A percentile compares a stretch with the other conserved stretches of the same genome.
These are phyloP conservation scores for Amniculicola lignicola DNA, from an alignment of 495 filamentous ascomycete species.

Conservation along the genomic window DNA sequence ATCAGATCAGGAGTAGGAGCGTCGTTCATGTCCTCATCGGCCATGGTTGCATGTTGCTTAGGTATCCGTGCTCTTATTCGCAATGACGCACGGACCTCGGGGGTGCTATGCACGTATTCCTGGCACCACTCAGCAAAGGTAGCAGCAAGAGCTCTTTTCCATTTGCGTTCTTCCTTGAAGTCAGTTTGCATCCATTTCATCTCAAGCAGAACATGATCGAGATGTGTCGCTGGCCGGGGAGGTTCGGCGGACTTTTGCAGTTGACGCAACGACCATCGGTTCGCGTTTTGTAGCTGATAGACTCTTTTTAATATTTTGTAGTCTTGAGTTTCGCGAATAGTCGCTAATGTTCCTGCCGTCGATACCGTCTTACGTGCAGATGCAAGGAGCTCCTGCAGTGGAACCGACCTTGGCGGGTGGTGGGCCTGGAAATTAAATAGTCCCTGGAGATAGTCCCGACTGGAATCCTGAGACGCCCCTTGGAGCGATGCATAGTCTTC, in stretches of 20 bases:
- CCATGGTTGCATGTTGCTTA: conserved; percentile 7
- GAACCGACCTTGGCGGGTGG: conserved; percentile 55
- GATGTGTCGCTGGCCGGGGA: conserved; percentile 66
- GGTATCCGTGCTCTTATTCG: conserved; percentile 57
- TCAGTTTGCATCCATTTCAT: conserved; percentile 98
- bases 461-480: conserved; percentile 51
- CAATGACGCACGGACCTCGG: conserved; percentile 59
- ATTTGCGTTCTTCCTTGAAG: conserved; percentile 89
- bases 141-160: conserved; percentile 78
- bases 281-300: conserved; percentile 81
- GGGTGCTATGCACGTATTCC: conserved; percentile 65
- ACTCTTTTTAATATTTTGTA: conserved; percentile 78
- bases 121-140: conserved; percentile 76
- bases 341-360: conserved; percentile 70
- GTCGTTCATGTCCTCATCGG: conserved; percentile 31
- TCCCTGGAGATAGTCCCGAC: conserved; percentile 75
- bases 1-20: conserved; percentile 37
- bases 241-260: conserved; percentile 77
- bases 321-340: conserved; percentile 77
- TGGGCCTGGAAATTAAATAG: conserved; percentile 70
- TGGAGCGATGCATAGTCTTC: conserved; percentile 50
- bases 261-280: conserved; percentile 88
- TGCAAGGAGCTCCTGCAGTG: conserved; percentile 64
- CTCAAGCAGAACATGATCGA: conserved; percentile 82
- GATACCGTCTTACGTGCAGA: conserved; percentile 79